Base-by-base conservation (phyloP, 257 asterid species). In the Solanum sitiens region DNA sequence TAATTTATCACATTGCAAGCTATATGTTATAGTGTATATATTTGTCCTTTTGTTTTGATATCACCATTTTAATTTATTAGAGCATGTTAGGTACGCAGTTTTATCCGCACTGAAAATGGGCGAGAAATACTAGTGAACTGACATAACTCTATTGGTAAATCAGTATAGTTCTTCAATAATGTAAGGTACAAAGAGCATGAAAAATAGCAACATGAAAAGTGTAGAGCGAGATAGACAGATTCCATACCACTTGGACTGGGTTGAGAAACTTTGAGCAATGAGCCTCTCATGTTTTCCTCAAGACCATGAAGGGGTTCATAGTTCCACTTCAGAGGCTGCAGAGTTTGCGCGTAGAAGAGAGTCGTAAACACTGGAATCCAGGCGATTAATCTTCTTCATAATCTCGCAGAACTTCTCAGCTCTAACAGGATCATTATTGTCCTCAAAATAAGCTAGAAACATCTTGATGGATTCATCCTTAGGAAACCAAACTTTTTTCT, bases 301-400 rank as follows among this genome's bases (percentile, higher is more conserved):
- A 40, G 77, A 35, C 15, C 56, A 77, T 12, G 79, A 79, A 23
- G 88, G 68, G 14, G 82, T 56, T 73, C 63, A 68, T n/a, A 80
- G 44, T 86, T 88, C 79, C 32, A 84, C 68, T 86, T 74, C 40
- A 32, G 56, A 71, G 59, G 87, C 90, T 84, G 86, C 63, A 21
- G 50, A 59, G 70, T 90, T 90, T 77, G 37, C 3, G 32, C 88
- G 71, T 87, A 91, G 89, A 89, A 92, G 86, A 88, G 93, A 90
- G 25, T 88, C 89, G 59, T 63, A 86, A 42, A 87, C 88, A 0
- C 86, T 71, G 15, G 92, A 86, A 50, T 90, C 90, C 8, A 89
- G 77, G 14, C 92, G 94, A 65, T 87, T 87, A 77, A 91, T 86
- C 92, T 87, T 91, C 94, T 92, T 94, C 96, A 95, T 89, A 90